These are phyloP conservation scores for Prinsepia uniflora DNA, from an alignment of 306 rosid species.

Conservation along the genomic window DNA sequence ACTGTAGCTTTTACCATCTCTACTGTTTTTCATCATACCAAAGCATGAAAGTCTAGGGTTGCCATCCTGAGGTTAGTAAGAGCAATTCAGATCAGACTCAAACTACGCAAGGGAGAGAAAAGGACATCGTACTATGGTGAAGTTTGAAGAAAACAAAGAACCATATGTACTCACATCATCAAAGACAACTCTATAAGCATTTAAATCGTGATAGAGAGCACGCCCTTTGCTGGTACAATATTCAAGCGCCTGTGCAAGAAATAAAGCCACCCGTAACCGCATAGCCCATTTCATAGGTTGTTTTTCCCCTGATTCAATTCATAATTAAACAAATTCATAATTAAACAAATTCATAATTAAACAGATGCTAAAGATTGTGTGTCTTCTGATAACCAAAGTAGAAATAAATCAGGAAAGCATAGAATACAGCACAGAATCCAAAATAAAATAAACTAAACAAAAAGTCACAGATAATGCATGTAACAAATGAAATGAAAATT, in stretches of 20 bases:
- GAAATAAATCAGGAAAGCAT: neutral
- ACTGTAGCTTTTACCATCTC: constrained; percentile 97
- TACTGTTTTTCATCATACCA: constrained; percentile 95
- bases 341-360: constrained; percentile 27
- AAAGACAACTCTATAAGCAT: constrained; percentile 85
- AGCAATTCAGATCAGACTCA: constrained; percentile 20
- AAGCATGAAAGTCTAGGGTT: constrained; percentile 97
- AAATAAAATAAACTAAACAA: too few relatives aligned
- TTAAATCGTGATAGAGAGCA: constrained; percentile 88
- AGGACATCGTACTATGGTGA: neutral
- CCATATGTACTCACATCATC: constrained; percentile 67
- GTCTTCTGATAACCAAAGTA: neutral
- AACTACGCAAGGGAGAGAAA: neutral
- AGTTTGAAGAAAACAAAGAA: constrained; percentile 11
- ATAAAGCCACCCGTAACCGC: constrained; percentile 90
- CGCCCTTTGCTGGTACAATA: constrained; percentile 93
- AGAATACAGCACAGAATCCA: neutral
- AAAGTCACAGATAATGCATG: neutral
- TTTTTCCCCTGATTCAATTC: constrained; percentile 70
- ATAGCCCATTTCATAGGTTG: constrained; percentile 95
- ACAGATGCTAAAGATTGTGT: constrained; percentile 1
- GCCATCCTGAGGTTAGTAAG: constrained; percentile 51
- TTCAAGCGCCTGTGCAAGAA: constrained; percentile 92
- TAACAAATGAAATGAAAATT: neutral
- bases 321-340: too few relatives aligned